phyloP scores from a whole-genome alignment of 352 stramenopile species.

The Halophytophthora polymorphica region DNA sequence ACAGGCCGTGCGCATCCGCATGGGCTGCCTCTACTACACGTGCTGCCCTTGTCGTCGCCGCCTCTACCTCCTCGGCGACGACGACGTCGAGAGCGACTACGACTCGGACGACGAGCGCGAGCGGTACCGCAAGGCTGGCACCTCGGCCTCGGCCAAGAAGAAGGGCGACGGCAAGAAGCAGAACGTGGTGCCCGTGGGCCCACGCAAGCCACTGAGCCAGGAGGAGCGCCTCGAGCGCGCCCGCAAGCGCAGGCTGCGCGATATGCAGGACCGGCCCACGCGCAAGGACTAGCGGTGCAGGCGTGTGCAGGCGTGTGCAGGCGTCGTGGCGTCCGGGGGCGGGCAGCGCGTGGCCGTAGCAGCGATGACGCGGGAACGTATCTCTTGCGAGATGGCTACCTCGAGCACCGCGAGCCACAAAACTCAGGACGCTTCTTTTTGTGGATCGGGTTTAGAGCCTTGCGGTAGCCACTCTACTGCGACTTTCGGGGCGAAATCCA shows the following conservation, averaged over 20 bases:
- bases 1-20: slow-evolving; percentile 54
- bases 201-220: slow-evolving; percentile 63
- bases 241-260: slow-evolving; percentile 49
- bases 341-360: no score
- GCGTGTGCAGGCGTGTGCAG: no score
- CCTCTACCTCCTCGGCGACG: slow-evolving; percentile 56
- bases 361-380: no score
- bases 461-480: no score
- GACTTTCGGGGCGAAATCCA: no score
- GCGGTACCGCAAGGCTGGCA: slow-evolving; percentile 10
- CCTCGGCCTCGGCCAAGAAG: slow-evolving; percentile 3
- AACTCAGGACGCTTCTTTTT: no score
- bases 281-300: slow-evolving; percentile 50
- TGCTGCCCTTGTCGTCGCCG: slow-evolving; percentile 61
- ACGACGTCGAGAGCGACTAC: slow-evolving; percentile 30
- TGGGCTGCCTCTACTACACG: slow-evolving; percentile 65
- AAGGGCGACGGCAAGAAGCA: slow-evolving; percentile 34
- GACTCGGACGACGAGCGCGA: slow-evolving; percentile 32
- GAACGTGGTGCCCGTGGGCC: slow-evolving; percentile 52
- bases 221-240: slow-evolving; percentile 64
- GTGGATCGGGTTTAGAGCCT: no score
- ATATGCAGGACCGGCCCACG: slow-evolving; percentile 69
- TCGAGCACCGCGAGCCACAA: no score
- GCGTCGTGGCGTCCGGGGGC: no score
- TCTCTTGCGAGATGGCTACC: no score